Conservation (phyloP, 257 asterid genomes). For the Forsythia viridissima region DNA sequence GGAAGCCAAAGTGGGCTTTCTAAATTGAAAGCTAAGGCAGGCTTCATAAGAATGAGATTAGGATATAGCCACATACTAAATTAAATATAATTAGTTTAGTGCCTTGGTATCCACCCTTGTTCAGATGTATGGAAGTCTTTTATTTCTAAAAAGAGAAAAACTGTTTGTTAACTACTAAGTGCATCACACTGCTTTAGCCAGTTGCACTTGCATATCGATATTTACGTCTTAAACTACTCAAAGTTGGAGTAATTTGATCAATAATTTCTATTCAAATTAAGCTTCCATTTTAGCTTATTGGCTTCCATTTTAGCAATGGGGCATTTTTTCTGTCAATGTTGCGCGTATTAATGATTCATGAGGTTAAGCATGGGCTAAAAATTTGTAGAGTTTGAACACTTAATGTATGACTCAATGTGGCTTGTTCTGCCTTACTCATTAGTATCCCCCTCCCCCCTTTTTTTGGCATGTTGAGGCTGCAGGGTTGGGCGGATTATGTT, state of each 20-base stretch:
- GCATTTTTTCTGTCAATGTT: neutral
- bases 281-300: too few species aligned
- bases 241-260: too few species aligned
- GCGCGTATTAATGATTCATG: neutral
- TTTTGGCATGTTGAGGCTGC: slow-evolving; percentile 18
- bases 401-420: neutral
- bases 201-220: neutral
- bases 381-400: neutral
- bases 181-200: neutral
- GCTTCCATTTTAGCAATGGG: neutral
- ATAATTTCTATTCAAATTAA: too few species aligned
- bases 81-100: neutral
- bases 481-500: slow-evolving; percentile 51
- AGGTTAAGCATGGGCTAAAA: neutral
- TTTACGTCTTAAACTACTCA: too few species aligned
- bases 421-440: slow-evolving; percentile 14
- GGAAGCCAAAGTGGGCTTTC: neutral
- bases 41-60: neutral
- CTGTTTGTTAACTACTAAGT: neutral
- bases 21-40: neutral
- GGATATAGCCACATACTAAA: neutral
- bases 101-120: neutral
- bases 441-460: slow-evolving; percentile 3
- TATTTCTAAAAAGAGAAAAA: neutral
- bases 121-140: neutral